Evolutionary conservation across 768 basidiomycete genomes (phyloP).

Genomic region (Russula abietina): DNA sequence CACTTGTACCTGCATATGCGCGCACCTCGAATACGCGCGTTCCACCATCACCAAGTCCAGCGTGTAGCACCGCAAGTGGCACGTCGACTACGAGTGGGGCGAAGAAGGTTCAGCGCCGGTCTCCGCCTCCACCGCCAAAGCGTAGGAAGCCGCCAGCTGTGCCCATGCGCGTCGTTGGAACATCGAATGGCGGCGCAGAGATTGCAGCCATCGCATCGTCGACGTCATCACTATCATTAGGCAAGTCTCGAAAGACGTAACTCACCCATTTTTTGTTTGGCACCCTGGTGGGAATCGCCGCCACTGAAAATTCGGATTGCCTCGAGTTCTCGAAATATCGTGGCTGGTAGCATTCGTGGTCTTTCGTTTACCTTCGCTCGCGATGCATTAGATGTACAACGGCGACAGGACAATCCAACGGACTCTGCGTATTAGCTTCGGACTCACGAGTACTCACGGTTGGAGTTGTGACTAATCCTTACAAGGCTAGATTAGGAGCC

Average conservation of each 20-base stretch:
- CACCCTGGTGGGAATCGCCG: too few species aligned
- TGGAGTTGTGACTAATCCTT: too few species aligned
- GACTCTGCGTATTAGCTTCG: background rate
- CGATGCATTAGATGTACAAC: background rate
- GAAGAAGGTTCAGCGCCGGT: conserved; percentile 29
- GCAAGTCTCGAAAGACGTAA: background rate
- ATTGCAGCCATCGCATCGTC: conserved; percentile 53
- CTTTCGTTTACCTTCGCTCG: background rate
- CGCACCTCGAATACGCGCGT: conserved; percentile 26
- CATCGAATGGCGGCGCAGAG: conserved; percentile 45
- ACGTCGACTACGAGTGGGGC: conserved; percentile 1
- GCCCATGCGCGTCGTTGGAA: conserved; percentile 38
- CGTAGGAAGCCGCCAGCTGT: conserved; percentile 69
- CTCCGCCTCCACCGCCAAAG: conserved; percentile 60
- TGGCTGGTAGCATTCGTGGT: background rate
- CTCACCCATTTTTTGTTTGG: background rate
- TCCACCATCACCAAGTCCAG: conserved; percentile 7
- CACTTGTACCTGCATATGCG: conserved; percentile 19
- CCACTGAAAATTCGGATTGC: too few species aligned
- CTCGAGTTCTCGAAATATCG: background rate
- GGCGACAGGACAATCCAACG: background rate
- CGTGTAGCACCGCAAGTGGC: background rate
- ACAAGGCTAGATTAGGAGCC: too few species aligned
- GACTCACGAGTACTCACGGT: too few species aligned
- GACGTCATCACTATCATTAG: conserved; percentile 27